Evolutionary conservation across 441 rosid genomes (phyloP), one percentile per base, ranked within the genome.

Genomic region (Pelargonium australe): DNA sequence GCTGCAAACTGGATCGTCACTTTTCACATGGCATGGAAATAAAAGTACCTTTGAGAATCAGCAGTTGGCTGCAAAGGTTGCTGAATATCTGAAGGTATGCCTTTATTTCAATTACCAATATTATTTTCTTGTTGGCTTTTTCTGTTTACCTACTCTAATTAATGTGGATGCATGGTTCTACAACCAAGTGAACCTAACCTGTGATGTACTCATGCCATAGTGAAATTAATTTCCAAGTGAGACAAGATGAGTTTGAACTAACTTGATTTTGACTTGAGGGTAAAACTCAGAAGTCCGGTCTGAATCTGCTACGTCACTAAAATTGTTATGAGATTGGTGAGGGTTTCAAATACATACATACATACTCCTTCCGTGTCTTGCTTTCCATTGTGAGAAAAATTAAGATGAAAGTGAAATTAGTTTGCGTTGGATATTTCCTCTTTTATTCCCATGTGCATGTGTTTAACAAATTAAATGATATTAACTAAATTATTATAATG

Each of bases 21-120:
- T 88, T 80, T 91, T 93, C 79, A 84, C 80, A 23, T 96, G 99
- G 99, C 94, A 93, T 77, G 98, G 98, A 73, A 89, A 84, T 78
- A 96, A 93, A 83, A 87, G 98, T 85, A 78, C 93, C 14, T 85
- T 75, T 76, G 99, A 93, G 80, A 96, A 92, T 77, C 92, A 91
- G 81, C 96, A 93, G 70, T 70, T 85, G 73, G 87, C 97, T 23
- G 77, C 88, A 57, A 88, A 88, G 78, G 83, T 91, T 77, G 95
- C 98, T 68, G 98, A 89, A 72, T 82, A 88, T 84, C 78, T 96
- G 73, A 93, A 93, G 96, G 97, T 92, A 78, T 62, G 58, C 34
- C 70, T 61, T 40, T 65, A 31, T 14, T 6, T 40, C 43, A 40
- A 40, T 23, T 60, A 9, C 25, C 25, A 60, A 20, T 58, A 43